Conservation (phyloP, 306 rosid species). For the Sicyos baderoa region DNA sequence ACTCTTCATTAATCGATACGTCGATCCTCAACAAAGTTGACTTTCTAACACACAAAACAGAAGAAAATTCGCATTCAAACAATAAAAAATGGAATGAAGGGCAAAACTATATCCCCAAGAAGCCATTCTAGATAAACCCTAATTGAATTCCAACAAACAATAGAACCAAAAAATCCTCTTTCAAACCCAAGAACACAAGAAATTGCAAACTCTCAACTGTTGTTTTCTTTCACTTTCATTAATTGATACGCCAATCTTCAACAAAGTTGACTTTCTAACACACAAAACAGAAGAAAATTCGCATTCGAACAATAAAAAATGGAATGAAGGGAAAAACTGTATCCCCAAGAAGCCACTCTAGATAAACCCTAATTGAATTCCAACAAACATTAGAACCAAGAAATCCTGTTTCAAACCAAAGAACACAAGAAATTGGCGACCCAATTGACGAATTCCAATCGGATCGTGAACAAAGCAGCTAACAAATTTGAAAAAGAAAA, state of each 20-base stretch:
- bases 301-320: constrained; percentile 5
- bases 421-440: not conserved
- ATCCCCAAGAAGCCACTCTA: not conserved
- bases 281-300: not conserved
- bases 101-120: not conserved
- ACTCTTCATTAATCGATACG: not conserved
- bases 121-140: constrained; percentile 8
- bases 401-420: not conserved
- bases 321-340: too few species aligned
- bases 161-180: not conserved
- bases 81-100: too few species aligned
- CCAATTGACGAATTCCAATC: not conserved
- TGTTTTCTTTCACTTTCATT: not conserved
- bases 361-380: constrained; percentile 9
- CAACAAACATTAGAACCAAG: not conserved
- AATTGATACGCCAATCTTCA: not conserved
- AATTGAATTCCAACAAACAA: not conserved
- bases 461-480: constrained; percentile 10
- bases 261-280: not conserved
- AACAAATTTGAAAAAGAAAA: not conserved
- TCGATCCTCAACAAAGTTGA: not conserved
- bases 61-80: not conserved
- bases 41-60: not conserved
- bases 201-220: not conserved
- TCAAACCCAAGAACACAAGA: not conserved